Base-by-base conservation (phyloP, 495 filamentous ascomycete species). In the Penicillium flavigenum region DNA sequence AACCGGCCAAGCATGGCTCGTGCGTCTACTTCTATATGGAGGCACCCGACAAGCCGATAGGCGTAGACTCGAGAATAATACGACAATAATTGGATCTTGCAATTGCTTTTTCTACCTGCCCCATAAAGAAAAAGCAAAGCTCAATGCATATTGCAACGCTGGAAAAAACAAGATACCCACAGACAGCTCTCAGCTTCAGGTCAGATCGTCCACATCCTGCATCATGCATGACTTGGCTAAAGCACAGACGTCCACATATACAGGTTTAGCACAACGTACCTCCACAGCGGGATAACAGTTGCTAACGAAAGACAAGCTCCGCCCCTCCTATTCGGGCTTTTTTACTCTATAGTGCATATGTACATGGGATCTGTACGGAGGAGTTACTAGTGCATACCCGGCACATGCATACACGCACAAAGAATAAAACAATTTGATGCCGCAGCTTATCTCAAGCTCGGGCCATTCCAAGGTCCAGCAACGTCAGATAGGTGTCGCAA, bases 401-500 rank as follows among this genome's bases (percentile, higher is more conserved):
- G 10, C 20, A 44, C 17, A 32, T 42, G 32, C 6, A 29, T n/a
- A 17, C 19, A 36, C 16, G 6, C 39, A 34, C 5, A 9, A 4
- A 45, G 29, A 36, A 47, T 20, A 24, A 41, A 47, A 45, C 29
- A 42, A 27, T 19, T 38, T 26, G 5, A 52, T 17, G 26, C 44
- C n/a, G 47, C 53, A 47, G 53, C 53, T 55, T 55, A 55, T 55
- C 53, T 55, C 22, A 39, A 55, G 44, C 43, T 55, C 17, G 19
- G 27, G 24, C 42, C 43, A 46, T 53, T 9, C 27, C 27, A 29
- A 29, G 27, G 27, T 29, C 9, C 11, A 11, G 26, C 10, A 22
- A 20, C 22, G 16, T 17, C 2, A 51, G 20, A 38, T 27, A 27
- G 22, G 36, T 6, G 12, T 38, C 22, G 50, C 36, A 29, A n/a